Base-by-base conservation (phyloP, 768 basidiomycete species). In the Suillus tomentosus region DNA sequence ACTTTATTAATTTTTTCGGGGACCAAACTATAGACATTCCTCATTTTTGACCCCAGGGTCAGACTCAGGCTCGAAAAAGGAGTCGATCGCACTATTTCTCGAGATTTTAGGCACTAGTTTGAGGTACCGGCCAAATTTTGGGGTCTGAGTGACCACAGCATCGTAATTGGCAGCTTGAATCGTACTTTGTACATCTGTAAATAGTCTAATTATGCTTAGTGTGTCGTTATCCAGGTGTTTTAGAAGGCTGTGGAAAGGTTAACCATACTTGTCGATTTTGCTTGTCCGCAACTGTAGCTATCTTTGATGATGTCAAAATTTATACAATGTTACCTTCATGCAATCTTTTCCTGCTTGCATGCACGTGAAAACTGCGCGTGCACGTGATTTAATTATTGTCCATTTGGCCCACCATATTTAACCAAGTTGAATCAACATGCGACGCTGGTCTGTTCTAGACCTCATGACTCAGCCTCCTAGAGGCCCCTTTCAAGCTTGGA, bases 91-190 rank as follows among this genome's bases (percentile, higher is more conserved):
- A 9, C 53, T 54, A 54, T 54, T 54, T 54, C 11, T 54, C 19
- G 53, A n/a, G 34, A 54, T 54, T 27, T 54, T 54, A 54, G 53
- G 34, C 53, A 11, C 53, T 10, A 54, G 17, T 54, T 54, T 54
- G 9, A 54, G 17, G 53, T 51, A 54, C 53, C 10, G 19, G 53
- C 53, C 34, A 54, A 54, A 54, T 54, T 54, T 36, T 54, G 53
- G 53, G 53, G 34, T 54, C 10, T 54, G 53, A 54, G 53, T 36
- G 34, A 54, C 53, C 24, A 54, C 19, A 54, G 36, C 9, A 54
- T n/a, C 9, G 34, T 54, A 10, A 54, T 54, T 8, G 34, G 34
- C 34, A 31, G 31, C 53, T 36, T 15, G 19, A n/a, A 54, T 54
- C 5, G 3, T n/a, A n/a, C 53, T 36, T 54, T 54, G 34, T 54